Conservation (phyloP, 352 stramenopile species). For the Pythium insidiosum region DNA sequence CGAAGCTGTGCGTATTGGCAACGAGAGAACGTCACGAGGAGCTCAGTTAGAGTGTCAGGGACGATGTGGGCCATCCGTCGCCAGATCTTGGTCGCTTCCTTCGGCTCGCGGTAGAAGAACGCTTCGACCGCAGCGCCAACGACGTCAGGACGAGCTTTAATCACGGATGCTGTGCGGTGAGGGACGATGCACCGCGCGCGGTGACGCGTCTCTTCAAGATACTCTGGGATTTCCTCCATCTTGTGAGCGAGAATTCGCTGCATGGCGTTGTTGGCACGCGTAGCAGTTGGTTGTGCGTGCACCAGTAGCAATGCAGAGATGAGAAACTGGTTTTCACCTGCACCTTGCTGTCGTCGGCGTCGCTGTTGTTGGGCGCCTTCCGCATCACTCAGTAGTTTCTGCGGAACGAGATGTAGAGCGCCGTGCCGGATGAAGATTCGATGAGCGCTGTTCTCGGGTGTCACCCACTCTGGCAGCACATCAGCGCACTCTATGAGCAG, state of each 20-base stretch:
- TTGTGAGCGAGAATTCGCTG: conserved; percentile 14
- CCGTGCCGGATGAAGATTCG: conserved; percentile 17
- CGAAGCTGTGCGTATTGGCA: conserved; percentile 78
- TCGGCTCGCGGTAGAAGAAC: conserved; percentile 32
- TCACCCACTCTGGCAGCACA: conserved; percentile 28
- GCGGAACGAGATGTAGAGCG: conserved; percentile 11
- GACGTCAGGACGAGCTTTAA: conserved; percentile 5
- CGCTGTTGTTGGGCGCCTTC: not conserved
- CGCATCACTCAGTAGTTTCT: not conserved
- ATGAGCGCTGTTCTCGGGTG: conserved; percentile 23
- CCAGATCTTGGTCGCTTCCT: conserved; percentile 33
- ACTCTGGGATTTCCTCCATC: conserved; percentile 7
- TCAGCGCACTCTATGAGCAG: conserved; percentile 41
- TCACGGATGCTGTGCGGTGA: conserved; percentile 6
- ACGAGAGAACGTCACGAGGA: conserved; percentile 58
- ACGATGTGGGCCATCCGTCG: conserved; percentile 47
- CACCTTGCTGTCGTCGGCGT: not conserved
- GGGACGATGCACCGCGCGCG: conserved; percentile 19
- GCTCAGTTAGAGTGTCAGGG: conserved; percentile 5
- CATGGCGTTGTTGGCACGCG: conserved; percentile 8
- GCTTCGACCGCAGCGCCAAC: conserved; percentile 24
- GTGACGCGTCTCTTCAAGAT: conserved; percentile 19
- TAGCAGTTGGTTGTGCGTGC: too few relatives aligned
- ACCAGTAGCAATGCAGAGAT: too few relatives aligned
- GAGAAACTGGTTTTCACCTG: not conserved